Evolutionary conservation across 2,329 filamentous ascomycete genomes (phyloP), one percentile per base, ranked within the genome.

Genomic region (Diaporthe sp.): DNA sequence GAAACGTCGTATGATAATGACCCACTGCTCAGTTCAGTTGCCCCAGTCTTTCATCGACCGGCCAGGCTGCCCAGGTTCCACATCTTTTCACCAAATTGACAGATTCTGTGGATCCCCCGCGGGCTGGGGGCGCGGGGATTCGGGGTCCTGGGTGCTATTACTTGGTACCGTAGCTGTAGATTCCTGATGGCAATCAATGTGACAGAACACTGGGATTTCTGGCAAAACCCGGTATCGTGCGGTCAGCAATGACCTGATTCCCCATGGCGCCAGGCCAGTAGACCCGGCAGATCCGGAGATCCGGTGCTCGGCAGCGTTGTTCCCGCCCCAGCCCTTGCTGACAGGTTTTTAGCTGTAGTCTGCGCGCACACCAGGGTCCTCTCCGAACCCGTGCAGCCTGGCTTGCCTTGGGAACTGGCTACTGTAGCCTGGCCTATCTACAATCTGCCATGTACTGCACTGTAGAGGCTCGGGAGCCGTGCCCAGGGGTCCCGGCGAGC

Each of bases 211-310:
- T 33, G 40, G 40, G 19, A 35, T 50, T 50, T 25, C 22, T 60
- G 13, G 19, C 15, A 25, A 72, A 61, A 64, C 6, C 55, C 58
- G 42, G 45, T 35, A 50, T 61, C 42, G 13, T 68, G 33, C 64
- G 7, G 64, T 61, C 69, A 72, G 45, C 69, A 50, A 60, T 72
- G 69, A 72, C 40, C 69, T 72, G 69, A 64, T 72, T 72, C 30
- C 69, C 69, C 61, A 52, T 67, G 61, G 42, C 55, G 54, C 45
- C 47, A 54, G 64, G 38, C n/a, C 55, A 13, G 22, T 50, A 50
- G 40, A 71, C 33, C 69, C 69, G 69, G 69, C 40, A 64, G 69
- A 50, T 61, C 69, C 69, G 69, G 55, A 72, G 54, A 58, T 61
- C 55, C 69, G 55, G 35, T 22, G 42, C 30, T 52, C 54, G 54